These are phyloP conservation scores for Nemania diffusa DNA, from an alignment of 2,329 filamentous ascomycete species.

Conservation along the genomic window DNA sequence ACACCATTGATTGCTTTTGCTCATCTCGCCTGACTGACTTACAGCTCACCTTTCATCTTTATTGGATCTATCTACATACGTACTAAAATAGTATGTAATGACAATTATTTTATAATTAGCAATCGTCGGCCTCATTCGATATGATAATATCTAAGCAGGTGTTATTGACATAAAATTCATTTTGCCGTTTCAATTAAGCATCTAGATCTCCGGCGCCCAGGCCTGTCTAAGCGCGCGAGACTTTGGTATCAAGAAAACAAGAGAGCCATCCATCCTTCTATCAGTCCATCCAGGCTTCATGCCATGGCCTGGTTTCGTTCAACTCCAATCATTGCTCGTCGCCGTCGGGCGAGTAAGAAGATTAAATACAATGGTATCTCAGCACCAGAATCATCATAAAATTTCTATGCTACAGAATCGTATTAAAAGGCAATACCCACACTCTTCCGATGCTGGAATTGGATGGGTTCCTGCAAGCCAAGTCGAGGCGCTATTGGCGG, in stretches of 20 bases:
- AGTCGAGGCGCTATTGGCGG: conserved; percentile 41
- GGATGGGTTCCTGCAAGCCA: conserved; percentile 43
- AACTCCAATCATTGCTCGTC: conserved; percentile 29
- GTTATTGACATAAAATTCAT: conserved; percentile 16
- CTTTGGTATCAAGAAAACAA: conserved; percentile 36
- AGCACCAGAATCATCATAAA: conserved; percentile 40
- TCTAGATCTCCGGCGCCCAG: conserved; percentile 20
- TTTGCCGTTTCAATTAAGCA: background rate
- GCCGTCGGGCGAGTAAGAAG: conserved; percentile 27
- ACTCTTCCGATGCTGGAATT: conserved; percentile 52
- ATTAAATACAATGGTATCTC: conserved; percentile 39
- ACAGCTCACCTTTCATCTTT: background rate
- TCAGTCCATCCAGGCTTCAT: conserved; percentile 28
- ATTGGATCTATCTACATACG: background rate
- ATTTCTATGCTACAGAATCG: conserved; percentile 37
- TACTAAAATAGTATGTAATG: background rate
- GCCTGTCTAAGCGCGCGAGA: conserved; percentile 25
- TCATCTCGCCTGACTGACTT: background rate
- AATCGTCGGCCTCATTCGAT: too few species aligned
- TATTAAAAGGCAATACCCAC: conserved; percentile 61
- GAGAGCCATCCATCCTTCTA: conserved; percentile 24
- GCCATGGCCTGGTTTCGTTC: conserved; percentile 31
- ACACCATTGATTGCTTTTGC: background rate
- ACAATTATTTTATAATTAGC: too few species aligned
- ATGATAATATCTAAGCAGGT: too few species aligned